Conservation (phyloP, 2,329 filamentous ascomycete species). For the Sporothrix brasiliensis region DNA sequence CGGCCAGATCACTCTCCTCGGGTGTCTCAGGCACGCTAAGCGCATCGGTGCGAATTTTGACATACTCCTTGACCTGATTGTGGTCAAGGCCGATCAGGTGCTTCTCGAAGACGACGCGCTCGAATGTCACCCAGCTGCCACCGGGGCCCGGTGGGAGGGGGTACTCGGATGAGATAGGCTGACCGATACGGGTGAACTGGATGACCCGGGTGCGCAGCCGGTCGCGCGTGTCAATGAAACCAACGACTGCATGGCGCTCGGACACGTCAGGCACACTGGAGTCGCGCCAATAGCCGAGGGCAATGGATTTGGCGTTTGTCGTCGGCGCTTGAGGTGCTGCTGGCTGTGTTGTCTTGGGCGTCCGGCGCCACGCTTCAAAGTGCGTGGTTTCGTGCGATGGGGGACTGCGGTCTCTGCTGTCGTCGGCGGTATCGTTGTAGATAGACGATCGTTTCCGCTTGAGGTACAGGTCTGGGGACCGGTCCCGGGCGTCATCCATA, state of each 20-base stretch:
- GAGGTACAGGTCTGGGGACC: conserved; percentile 47
- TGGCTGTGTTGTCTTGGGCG: conserved; percentile 36
- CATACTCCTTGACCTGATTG: conserved; percentile 64
- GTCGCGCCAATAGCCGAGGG: conserved; percentile 64
- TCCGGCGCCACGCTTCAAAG: neutral
- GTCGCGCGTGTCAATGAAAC: conserved; percentile 65
- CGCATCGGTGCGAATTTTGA: conserved; percentile 55
- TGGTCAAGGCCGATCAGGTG: conserved; percentile 60
- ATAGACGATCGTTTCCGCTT: conserved; percentile 60
- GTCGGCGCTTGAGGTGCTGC: conserved; percentile 12
- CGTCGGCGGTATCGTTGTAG: conserved; percentile 55
- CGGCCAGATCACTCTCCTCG: conserved; percentile 46
- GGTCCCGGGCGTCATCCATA: conserved; percentile 49
- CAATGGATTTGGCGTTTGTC: conserved; percentile 48
- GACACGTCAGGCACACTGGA: conserved; percentile 54
- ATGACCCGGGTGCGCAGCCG: conserved; percentile 63
- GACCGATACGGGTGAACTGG: conserved; percentile 52
- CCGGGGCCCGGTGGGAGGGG: conserved; percentile 61
- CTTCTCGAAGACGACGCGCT: conserved; percentile 60
- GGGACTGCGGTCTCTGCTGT: conserved; percentile 37
- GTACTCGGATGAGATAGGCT: conserved; percentile 51
- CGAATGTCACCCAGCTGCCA: conserved; percentile 67
- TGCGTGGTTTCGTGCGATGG: neutral
- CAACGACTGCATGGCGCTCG: conserved; percentile 62
- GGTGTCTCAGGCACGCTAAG: conserved; percentile 43